Evolutionary conservation across 163 green algal species (phyloP).

Genomic region (Scenedesmus sp.): DNA sequence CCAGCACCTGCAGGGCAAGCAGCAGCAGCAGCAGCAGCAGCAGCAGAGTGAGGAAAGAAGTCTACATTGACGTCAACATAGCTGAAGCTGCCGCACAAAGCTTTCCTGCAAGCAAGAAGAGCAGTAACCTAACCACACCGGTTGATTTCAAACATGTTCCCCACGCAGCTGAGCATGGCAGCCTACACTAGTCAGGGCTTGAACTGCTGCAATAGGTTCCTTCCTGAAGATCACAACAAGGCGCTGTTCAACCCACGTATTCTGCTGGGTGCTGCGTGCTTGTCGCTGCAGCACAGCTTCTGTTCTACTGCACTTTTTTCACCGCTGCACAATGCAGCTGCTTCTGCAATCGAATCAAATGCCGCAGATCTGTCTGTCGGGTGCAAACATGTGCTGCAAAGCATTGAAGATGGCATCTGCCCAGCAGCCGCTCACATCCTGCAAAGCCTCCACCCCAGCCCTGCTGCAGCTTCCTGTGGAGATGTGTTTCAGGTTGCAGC

Average conservation of each 20-base stretch:
- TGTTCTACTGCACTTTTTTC: too few species aligned
- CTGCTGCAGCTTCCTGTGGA: conserved; percentile 13
- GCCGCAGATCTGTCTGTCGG: neutral
- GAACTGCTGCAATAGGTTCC: too few species aligned
- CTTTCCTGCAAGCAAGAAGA: too few species aligned
- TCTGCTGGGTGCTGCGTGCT: too few species aligned
- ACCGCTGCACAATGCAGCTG: neutral
- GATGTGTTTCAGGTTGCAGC: neutral
- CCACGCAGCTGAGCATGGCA: too few species aligned
- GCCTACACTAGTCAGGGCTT: too few species aligned
- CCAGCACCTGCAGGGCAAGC: conserved; percentile 16
- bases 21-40: neutral
- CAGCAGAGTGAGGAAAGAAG: neutral
- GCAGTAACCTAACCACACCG: too few species aligned
- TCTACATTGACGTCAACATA: neutral
- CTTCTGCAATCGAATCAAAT: neutral
- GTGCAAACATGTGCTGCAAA: neutral
- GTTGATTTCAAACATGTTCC: too few species aligned
- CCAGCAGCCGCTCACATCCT: conserved; percentile 21
- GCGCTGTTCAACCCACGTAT: too few species aligned
- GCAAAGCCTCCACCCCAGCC: conserved; percentile 11
- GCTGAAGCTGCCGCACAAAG: neutral
- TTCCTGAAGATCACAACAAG: too few species aligned
- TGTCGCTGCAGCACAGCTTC: too few species aligned
- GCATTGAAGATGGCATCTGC: neutral